Evolutionary conservation across 805 yeast species (phyloP), one percentile per base, ranked within the genome.

Genomic region (Kodamaea sagamina): DNA sequence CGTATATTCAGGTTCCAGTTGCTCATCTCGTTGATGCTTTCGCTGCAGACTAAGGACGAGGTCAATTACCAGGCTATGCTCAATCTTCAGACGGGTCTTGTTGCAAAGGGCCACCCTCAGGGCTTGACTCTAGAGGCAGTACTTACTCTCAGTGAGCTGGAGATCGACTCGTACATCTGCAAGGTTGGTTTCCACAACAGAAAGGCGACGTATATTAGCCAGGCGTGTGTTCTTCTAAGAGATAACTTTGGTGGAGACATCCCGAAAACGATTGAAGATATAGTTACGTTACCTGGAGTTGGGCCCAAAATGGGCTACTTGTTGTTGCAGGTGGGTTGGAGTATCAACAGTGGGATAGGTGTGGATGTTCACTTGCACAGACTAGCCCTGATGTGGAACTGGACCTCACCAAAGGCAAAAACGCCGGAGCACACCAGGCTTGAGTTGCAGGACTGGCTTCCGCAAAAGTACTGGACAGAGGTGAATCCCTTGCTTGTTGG

Each of bases 251-350:
- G 68, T 8, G 81, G 81, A 6, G 97, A 89, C 50, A 74, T 92
- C 3, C 98, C 98, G 0, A 63, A 74, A 46, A 74, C 82, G 2
- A 72, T 86, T 6, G 80, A 75, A 5, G 90, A 83, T 0, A 71
- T 90, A 40, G 71, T 77, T 4, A 62, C 75, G 0, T 66, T 90
- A 24, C 97, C 97, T 0, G 98, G 98, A 0, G 95, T 90, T 2
- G 98, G 98, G 0, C 96, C 96, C 6, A 90, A 90, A 60, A 90
- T 90, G 98, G 96, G 95, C 0, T 85, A 78, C 58, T 64, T 90
- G 29, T 72, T 90, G 1, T 67, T 89, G 46, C 96, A 89, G 54
- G 77, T 79, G 31, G 96, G 93, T 0, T 89, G 97, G 97, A 68
- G 72, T 32, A 68, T 82, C 46, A 81, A 74, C 41, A 67, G 71